Percentiles rank a stretch among this genome's conserved stretches.
phyloP scores from a whole-genome alignment of 73 alveolate species.

The Paramecium tetraurelia region DNA sequence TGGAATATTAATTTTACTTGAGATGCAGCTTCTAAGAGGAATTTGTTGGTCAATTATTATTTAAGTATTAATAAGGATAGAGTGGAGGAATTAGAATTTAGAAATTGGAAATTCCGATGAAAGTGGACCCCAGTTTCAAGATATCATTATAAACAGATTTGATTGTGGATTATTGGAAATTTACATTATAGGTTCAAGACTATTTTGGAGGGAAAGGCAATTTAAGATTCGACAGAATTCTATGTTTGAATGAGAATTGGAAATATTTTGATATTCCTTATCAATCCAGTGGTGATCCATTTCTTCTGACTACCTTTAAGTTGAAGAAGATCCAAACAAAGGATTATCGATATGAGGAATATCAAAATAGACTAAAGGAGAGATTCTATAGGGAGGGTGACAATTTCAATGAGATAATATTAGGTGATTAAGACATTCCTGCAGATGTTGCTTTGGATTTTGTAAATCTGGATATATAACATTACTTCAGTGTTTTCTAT shows the following conservation, averaged over 20 bases:
- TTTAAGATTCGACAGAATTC: neutral
- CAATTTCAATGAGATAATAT: slow-evolving; percentile 2
- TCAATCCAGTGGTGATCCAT: slow-evolving; percentile 18
- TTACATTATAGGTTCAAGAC: neutral
- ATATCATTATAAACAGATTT: slow-evolving; percentile 18
- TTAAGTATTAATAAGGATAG: neutral
- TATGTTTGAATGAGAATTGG: slow-evolving; percentile 43
- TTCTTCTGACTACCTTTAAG: neutral
- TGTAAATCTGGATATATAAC: slow-evolving; percentile 27
- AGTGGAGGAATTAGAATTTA: slow-evolving; percentile 19
- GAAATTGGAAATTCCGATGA: slow-evolving; percentile 34
- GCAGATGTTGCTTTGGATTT: neutral
- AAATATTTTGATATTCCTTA: neutral
- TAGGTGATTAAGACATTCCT: neutral
- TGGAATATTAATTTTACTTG: neutral
- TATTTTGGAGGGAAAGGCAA: slow-evolving; percentile 44
- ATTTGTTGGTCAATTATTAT: slow-evolving; percentile 24
- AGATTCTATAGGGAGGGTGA: slow-evolving; percentile 15
- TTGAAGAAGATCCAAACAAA: neutral
- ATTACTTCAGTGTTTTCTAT: neutral
- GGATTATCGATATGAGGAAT: neutral
- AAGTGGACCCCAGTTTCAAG: slow-evolving; percentile 24
- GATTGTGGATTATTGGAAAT: slow-evolving; percentile 21
- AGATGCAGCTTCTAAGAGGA: slow-evolving; percentile 37
- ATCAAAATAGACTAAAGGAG: neutral